Evolutionary conservation across 495 filamentous ascomycete species (phyloP), one percentile per base, ranked within the genome.

Genomic region (Neurospora africana): DNA sequence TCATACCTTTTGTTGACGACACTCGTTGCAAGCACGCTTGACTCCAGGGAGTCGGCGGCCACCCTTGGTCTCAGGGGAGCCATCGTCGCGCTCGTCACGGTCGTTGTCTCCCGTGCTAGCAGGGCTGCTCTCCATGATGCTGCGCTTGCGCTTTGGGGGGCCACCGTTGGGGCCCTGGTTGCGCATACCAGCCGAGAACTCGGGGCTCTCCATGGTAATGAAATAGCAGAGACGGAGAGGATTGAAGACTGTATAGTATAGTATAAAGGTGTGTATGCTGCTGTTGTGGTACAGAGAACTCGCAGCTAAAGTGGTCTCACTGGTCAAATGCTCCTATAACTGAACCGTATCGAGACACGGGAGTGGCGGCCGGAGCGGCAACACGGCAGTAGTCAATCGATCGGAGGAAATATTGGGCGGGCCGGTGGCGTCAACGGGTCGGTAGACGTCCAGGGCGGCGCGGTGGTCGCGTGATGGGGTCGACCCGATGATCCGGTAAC

Each of bases 11-110:
- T 97, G 94, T 81, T 98, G 94, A 44, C 93, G 88, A 81, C 94
- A 98, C 79, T 98, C 93, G 82, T 98, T 97, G 80, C 94, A 97
- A 19, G 94, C 94, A 72, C 93, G 88, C 82, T 96, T 97, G 65
- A 93, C 90, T 13, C 89, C 88, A 15, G 91, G 91, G 71, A 79
- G 73, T 9, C 79, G 77, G 41, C 78, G 78, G 39, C 58, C 38
- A 65, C 53, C 78, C 72, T 79, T 80, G 44, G 77, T 71, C 72
- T 78, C 78, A 21, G 78, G 78, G 4, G 78, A 80, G 70, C 68
- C 77, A 13, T 76, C 78, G 5, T 76, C 93, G 74, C 91, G 86
- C 80, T 94, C 93, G 71, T 92, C 89, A 7, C 85, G 85, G 69
- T 87, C 87, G 73, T 89, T 89, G 70, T 92, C 91, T 72, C 78